Base-by-base conservation (phyloP, 2,329 filamentous ascomycete species). In the Leptosphaerulina australis region DNA sequence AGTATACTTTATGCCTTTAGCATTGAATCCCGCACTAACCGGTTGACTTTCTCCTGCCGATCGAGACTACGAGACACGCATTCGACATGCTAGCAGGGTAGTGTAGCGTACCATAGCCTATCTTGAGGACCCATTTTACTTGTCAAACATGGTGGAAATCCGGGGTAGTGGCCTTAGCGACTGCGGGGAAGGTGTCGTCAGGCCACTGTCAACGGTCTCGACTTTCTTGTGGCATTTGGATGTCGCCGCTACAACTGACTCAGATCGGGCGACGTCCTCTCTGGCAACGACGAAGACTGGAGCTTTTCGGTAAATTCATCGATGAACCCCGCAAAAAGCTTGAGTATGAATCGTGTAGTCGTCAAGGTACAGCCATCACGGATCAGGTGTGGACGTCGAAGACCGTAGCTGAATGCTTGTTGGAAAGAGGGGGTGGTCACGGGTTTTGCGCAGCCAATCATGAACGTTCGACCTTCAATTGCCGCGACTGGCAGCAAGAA, bases 101-200 rank as follows among this genome's bases (percentile, higher is more conserved):
- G 22, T 17, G 25, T 37, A 37, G 48, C 30, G 48, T 37, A 17
- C 36, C 36, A 21, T 40, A 18, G 26, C 17, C 24, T 30, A n/a
- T 41, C 5, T 28, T 46, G 31, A 41, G 41, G 46, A 29, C 44
- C 39, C 53, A 53, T 47, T 44, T n/a, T 21, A 31, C 28, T 46
- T 52, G 48, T 17, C 44, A 60, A 53, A 31, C 44, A 33, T 29
- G 39, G 46, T 30, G 43, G 51, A 38, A 55, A 55, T 59, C 60
- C 39, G 64, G 62, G 60, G 61, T 65, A 60, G 54, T 15, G 17
- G 29, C 14, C 24, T 41, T 57, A 47, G 44, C 31, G 22, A 55
- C 46, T 67, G 66, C 63, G 66, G 66, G 63, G 64, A 63, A 63
- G 29, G n/a, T 20, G 28, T 44, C 34, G 39, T 33, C 37, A 38